phyloP scores from a whole-genome alignment of 2,329 filamentous ascomycete species.

The Cercospora berteroae region DNA sequence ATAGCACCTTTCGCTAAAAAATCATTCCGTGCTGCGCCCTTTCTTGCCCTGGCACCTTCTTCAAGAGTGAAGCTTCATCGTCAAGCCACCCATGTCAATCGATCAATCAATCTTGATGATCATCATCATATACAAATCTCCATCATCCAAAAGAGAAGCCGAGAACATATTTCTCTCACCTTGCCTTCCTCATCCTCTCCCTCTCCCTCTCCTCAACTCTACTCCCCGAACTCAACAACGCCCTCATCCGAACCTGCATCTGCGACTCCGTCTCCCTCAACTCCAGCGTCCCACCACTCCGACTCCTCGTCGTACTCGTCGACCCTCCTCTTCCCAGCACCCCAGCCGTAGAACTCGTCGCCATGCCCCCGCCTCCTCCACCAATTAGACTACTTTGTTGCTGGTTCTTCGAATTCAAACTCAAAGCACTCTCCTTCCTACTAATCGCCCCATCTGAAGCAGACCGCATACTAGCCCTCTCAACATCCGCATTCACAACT shows the following conservation, averaged over 20 bases:
- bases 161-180: no score
- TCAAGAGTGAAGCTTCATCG: not conserved
- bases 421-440: constrained; percentile 21
- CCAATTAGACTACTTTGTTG: not conserved
- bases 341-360: not conserved
- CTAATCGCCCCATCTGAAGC: constrained; percentile 34
- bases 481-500: constrained; percentile 78
- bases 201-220: not conserved
- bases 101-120: not conserved
- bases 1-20: not conserved
- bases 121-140: not conserved
- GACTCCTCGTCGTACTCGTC: constrained; percentile 15
- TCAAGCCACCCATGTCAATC: not conserved
- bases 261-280: constrained; percentile 7
- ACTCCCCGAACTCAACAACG: constrained; percentile 1
- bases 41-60: not conserved
- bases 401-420: not conserved
- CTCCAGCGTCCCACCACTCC: constrained; percentile 19
- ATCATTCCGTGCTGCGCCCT: not conserved
- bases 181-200: not conserved
- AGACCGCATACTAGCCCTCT: constrained; percentile 39
- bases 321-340: constrained; percentile 20
- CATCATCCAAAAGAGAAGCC: not conserved
- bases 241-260: constrained; percentile 8
- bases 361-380: not conserved